Conservation (phyloP, 1,284 basidiomycete genomes). For the Trichosporon ovoides region DNA sequence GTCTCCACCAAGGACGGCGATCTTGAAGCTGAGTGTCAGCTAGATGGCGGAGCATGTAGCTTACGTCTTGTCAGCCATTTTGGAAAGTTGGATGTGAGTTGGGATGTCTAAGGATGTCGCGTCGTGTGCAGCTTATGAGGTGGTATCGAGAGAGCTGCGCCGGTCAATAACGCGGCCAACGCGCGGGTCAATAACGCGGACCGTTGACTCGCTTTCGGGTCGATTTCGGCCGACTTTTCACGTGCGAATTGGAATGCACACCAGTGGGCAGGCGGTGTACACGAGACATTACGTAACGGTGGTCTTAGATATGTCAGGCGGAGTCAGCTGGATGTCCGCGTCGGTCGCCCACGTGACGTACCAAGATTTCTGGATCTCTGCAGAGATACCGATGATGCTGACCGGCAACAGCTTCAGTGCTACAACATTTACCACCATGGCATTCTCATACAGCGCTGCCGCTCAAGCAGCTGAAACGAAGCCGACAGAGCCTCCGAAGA, state of each 20-base stretch:
- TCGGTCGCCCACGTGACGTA: neutral
- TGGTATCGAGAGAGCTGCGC: too few relatives aligned
- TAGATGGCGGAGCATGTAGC: neutral
- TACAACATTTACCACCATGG: slow-evolving; percentile 10
- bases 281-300: neutral
- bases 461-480: slow-evolving; percentile 5
- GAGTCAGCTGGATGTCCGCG: too few relatives aligned
- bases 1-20: slow-evolving; percentile 88
- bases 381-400: neutral
- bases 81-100: slow-evolving; percentile 1
- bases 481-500: neutral
- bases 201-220: slow-evolving; percentile 1
- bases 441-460: slow-evolving; percentile 18
- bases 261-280: too few relatives aligned
- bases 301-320: too few relatives aligned
- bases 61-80: slow-evolving; percentile 24
- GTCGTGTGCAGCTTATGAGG: neutral
- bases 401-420: neutral
- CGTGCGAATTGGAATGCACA: too few relatives aligned
- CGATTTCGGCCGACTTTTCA: neutral
- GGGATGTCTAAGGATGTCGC: neutral
- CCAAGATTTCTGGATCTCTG: slow-evolving; percentile 11
- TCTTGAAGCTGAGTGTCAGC: slow-evolving; percentile 57
- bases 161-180: neutral
- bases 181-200: neutral